phyloP scores from a whole-genome alignment of 2,329 filamentous ascomycete species.

The Apiospora arundinis region DNA sequence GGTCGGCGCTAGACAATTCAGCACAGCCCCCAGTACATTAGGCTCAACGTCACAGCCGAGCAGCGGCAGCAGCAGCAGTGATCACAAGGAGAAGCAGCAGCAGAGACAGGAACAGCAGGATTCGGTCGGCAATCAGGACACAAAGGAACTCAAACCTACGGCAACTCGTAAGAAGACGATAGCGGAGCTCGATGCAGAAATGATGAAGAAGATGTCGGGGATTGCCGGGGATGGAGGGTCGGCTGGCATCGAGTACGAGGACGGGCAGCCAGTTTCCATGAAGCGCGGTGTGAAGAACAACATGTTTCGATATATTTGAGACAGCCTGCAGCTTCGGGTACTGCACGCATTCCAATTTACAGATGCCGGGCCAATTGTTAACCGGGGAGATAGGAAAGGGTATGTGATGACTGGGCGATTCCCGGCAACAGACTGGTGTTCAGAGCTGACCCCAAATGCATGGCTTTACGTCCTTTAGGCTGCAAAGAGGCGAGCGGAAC shows the following conservation, averaged over 20 bases:
- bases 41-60: background rate
- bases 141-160: background rate
- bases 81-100: background rate
- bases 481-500: no score
- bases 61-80: background rate
- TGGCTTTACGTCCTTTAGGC: no score
- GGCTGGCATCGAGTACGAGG: constrained; percentile 76
- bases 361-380: background rate
- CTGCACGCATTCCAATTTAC: background rate
- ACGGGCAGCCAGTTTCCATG: constrained; percentile 74
- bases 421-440: no score
- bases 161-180: constrained; percentile 56
- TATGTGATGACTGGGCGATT: no score
- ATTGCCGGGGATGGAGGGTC: constrained; percentile 74
- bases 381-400: background rate
- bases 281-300: constrained; percentile 77
- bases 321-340: background rate
- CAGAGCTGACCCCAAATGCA: no score
- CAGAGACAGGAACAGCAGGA: background rate
- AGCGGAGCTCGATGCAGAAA: constrained; percentile 69
- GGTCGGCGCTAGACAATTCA: background rate
- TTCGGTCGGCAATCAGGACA: background rate
- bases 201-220: constrained; percentile 69
- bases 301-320: constrained; percentile 77
- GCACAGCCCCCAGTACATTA: background rate